Evolutionary conservation across 495 filamentous ascomycete genomes (phyloP).

Genomic region (Aspergillus sparsus): DNA sequence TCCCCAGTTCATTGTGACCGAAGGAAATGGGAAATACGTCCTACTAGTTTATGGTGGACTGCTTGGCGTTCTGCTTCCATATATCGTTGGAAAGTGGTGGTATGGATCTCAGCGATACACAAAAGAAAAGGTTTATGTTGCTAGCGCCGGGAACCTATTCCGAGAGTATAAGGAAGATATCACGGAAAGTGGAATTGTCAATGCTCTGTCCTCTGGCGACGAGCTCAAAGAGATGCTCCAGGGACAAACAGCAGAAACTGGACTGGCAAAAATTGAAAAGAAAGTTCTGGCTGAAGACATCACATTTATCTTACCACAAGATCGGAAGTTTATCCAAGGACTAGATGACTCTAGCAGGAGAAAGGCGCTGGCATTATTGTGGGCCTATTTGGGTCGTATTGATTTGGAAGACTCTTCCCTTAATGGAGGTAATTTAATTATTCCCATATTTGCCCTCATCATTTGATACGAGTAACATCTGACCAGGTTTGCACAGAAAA

Average conservation of each 20-base stretch:
- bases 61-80: constrained; percentile 86
- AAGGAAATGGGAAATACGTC: constrained; percentile 95
- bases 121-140: constrained; percentile 85
- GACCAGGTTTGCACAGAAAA: constrained; percentile 48
- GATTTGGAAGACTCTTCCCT: constrained; percentile 71
- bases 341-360: constrained; percentile 71
- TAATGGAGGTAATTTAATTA: constrained; percentile 63
- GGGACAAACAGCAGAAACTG: constrained; percentile 71
- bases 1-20: constrained; percentile 86
- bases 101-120: constrained; percentile 91
- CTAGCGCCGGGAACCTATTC: constrained; percentile 92
- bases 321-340: constrained; percentile 65
- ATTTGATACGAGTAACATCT: not conserved
- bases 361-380: constrained; percentile 86
- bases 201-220: constrained; percentile 76
- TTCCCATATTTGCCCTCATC: not conserved
- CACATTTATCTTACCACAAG: constrained; percentile 52
- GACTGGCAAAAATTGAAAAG: constrained; percentile 78
- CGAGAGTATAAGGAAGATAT: constrained; percentile 84
- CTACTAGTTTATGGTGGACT: constrained; percentile 83
- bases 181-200: constrained; percentile 74
- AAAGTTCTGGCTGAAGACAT: constrained; percentile 64
- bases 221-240: constrained; percentile 75
- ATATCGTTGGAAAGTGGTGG: constrained; percentile 96
- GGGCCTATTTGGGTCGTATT: constrained; percentile 90